Percentiles rank a stretch among this genome's conserved stretches.
phyloP scores from a whole-genome alignment of 2,329 filamentous ascomycete genomes.

The Colletotrichum horii region DNA sequence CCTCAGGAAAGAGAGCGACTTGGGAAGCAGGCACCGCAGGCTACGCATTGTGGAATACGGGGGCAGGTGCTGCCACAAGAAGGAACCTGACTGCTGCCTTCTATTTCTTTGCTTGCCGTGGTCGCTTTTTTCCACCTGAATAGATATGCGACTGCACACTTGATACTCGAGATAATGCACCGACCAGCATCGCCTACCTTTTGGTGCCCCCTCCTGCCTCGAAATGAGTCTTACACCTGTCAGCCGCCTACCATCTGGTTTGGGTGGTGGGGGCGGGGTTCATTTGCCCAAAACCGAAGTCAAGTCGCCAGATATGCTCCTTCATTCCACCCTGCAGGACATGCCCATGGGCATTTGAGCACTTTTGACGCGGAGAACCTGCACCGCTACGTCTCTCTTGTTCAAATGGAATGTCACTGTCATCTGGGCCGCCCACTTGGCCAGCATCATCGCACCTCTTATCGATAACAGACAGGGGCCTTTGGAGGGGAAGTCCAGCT shows the following conservation, averaged over 20 bases:
- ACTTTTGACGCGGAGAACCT: background rate
- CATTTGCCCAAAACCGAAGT: background rate
- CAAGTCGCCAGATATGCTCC: background rate
- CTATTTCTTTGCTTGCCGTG: background rate
- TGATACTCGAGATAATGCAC: background rate
- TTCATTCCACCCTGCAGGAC: background rate
- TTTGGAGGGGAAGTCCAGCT: conserved; percentile 10
- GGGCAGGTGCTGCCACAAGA: background rate
- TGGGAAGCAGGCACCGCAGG: background rate
- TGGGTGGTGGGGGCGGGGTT: background rate
- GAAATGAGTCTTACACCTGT: background rate
- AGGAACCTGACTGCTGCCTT: background rate
- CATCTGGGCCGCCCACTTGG: conserved; percentile 6
- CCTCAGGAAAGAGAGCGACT: background rate
- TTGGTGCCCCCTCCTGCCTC: background rate
- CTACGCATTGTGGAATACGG: background rate
- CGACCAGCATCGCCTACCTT: background rate
- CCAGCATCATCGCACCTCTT: conserved; percentile 11
- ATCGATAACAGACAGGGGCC: conserved; percentile 15
- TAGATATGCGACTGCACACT: background rate
- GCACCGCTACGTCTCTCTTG: background rate
- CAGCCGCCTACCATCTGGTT: background rate
- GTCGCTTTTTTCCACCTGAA: background rate
- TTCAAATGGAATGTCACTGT: conserved; percentile 18
- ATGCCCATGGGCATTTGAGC: background rate